A percentile compares a stretch with the other conserved stretches of the same genome.
phyloP scores from a whole-genome alignment of 441 rosid genomes.

The Dalechampia spathulata region DNA sequence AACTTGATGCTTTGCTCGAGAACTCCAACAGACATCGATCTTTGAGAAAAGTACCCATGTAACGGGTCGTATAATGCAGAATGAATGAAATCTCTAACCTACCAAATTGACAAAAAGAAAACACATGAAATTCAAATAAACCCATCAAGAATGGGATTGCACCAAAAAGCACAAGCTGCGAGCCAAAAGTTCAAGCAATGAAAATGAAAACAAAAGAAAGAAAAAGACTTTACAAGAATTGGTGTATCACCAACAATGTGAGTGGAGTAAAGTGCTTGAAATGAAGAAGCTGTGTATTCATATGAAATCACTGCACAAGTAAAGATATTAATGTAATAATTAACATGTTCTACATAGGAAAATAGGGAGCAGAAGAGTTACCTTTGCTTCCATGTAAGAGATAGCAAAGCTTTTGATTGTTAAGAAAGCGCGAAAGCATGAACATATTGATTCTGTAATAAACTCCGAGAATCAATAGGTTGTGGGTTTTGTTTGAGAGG shows the following conservation, averaged over 20 bases:
- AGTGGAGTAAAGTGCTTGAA: conserved; percentile 53
- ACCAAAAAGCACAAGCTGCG: too few relatives aligned
- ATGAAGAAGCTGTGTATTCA: conserved; percentile 24
- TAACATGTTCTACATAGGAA: neutral
- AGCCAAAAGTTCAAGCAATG: too few relatives aligned
- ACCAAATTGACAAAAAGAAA: conserved; percentile 7
- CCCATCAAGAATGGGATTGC: neutral
- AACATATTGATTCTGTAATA: too few relatives aligned
- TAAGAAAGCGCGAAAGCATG: conserved; percentile 22
- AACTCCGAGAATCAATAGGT: too few relatives aligned
- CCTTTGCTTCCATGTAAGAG: conserved; percentile 24
- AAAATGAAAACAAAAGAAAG: conserved; percentile 1
- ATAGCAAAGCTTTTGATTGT: conserved; percentile 18
- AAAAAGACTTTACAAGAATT: conserved; percentile 49
- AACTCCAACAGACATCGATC: conserved; percentile 74
- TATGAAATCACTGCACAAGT: conserved; percentile 28
- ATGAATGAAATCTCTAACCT: conserved; percentile 89
- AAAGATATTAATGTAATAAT: too few relatives aligned
- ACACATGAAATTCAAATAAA: neutral
- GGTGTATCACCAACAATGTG: conserved; percentile 66
- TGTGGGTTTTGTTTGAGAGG: neutral
- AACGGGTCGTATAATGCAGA: conserved; percentile 64
- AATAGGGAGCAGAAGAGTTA: conserved; percentile 2
- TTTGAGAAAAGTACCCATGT: conserved; percentile 80
- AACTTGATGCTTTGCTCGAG: conserved; percentile 77